Conservation (phyloP, 148 eudicot genomes). For the Camellia sinensis region DNA sequence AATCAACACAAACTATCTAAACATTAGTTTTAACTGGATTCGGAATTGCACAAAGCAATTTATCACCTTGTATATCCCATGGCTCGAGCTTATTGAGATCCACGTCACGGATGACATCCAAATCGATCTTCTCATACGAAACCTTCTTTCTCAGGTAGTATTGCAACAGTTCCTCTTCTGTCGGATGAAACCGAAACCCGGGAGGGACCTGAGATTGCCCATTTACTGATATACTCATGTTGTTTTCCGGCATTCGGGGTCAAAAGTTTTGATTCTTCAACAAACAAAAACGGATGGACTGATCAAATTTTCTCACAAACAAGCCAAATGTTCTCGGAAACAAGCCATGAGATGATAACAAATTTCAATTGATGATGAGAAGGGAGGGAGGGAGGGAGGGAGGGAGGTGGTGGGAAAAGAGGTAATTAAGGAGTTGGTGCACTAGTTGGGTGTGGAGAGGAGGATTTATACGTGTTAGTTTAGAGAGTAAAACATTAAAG, state of each 20-base stretch:
- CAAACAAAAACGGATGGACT: no score
- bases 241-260: constrained; percentile 1
- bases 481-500: neutral
- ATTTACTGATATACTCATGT: constrained; percentile 27
- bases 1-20: no score
- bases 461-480: neutral
- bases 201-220: constrained; percentile 75
- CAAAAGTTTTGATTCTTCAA: no score
- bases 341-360: no score
- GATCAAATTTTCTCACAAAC: no score
- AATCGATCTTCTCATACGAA: constrained; percentile 78
- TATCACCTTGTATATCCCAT: constrained; percentile 95
- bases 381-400: neutral
- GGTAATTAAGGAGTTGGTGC: neutral
- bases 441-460: neutral
- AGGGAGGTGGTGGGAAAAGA: neutral
- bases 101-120: constrained; percentile 88
- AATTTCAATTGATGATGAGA: no score
- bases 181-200: constrained; percentile 92
- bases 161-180: constrained; percentile 86
- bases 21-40: neutral
- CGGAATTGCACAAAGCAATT: neutral
- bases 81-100: constrained; percentile 99
- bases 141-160: constrained; percentile 89
- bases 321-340: no score